Evolutionary conservation across 495 filamentous ascomycete species (phyloP), one percentile per base, ranked within the genome.

Genomic region (Parathielavia appendiculata): DNA sequence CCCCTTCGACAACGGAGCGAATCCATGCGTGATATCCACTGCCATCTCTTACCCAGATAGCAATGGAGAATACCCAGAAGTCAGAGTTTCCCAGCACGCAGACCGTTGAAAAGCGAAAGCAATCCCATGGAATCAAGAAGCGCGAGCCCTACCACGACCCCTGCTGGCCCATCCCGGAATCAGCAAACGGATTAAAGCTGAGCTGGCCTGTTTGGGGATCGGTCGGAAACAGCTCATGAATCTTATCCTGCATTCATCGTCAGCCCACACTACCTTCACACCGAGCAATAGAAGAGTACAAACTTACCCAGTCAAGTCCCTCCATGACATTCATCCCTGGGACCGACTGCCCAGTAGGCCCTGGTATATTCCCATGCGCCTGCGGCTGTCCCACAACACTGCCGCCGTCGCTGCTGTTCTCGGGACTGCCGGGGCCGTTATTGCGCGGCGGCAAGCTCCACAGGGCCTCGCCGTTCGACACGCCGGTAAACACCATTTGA

Each of bases 381-480:
- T 57, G 66, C 54, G 41, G 23, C 54, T 55, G 56, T 57, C 66
- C 50, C 58, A 64, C 62, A 1, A 63, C 65, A 11, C 62, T 66
- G 2, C 56, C 63, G 10, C 63, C 57, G 41, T 73, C 73, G 50
- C 69, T 74, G 43, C 66, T 63, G 48, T 63, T 68, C 56, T 67
- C 70, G 2, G 72, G 73, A 35, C 73, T 75, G 5, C 64, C 62
- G 5, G 68, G 57, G 36, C 36, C 40, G 40, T 65, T 74, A 20
- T 39, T 38, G 4, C 16, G 20, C 5, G 69, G 71, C 17, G 75
- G 72, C 10, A 77, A 34, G 20, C 73, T 69, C 74, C 75, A 78
- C 16, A 78, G 64, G 0, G 65, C 75, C 48, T 77, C 74, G 10
- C 75, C 73, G 51, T 78, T 74, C 9, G 75, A 73, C 4, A 77